These are phyloP conservation scores for Bipolaris sorokiniana DNA, from an alignment of 2,329 filamentous ascomycete species.

Conservation along the genomic window DNA sequence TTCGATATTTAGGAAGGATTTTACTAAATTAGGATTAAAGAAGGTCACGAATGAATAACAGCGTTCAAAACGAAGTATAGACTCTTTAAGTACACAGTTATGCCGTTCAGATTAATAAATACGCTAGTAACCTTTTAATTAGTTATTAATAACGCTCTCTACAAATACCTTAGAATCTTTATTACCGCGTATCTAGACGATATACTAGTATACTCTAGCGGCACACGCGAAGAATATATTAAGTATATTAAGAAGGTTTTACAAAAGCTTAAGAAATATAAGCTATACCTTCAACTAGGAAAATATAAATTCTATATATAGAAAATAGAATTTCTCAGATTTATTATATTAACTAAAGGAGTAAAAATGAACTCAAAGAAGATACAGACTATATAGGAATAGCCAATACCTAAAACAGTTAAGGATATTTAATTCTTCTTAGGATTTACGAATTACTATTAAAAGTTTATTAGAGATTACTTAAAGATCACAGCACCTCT, in stretches of 20 bases:
- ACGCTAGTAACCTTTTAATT: no score
- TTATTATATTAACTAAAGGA: no score
- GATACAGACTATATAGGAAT: constrained; percentile 29
- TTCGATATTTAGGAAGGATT: neutral
- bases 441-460: neutral
- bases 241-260: neutral
- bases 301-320: no score
- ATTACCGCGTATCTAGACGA: neutral
- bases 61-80: neutral
- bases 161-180: neutral
- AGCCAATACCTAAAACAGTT: constrained; percentile 24
- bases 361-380: no score
- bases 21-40: neutral
- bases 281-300: no score
- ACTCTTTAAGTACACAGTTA: neutral
- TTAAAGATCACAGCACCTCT: neutral
- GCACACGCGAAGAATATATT: neutral
- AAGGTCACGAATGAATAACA: no score
- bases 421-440: constrained; percentile 16
- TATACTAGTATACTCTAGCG: neutral
- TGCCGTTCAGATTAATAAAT: neutral
- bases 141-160: neutral
- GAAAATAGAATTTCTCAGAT: no score
- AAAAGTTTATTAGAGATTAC: constrained; percentile 2
- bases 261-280: no score